Evolutionary conservation across 495 filamentous ascomycete genomes (phyloP).

Genomic region (Penicillium parvum): DNA sequence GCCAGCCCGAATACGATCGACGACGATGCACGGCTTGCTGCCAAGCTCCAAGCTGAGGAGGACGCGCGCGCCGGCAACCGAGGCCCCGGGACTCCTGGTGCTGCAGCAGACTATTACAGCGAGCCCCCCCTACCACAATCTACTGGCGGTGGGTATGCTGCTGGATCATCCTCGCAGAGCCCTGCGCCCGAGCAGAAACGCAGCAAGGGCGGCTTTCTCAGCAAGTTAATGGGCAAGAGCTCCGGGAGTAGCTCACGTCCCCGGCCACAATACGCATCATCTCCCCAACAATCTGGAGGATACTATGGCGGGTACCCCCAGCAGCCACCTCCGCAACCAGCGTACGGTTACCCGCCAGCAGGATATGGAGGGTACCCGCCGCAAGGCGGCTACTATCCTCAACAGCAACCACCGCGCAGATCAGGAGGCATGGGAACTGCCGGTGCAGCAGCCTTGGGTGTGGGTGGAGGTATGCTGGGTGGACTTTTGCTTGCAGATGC

Average conservation of each 20-base stretch:
- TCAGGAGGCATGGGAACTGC: conserved; percentile 55
- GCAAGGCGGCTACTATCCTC: conserved; percentile 41
- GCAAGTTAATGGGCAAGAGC: conserved; percentile 48
- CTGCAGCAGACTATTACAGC: conserved; percentile 45
- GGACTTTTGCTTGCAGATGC: conserved; percentile 64
- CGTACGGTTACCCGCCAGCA: conserved; percentile 29
- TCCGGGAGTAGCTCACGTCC: conserved; percentile 19
- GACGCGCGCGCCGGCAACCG: conserved; percentile 52
- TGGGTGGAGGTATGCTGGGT: conserved; percentile 72
- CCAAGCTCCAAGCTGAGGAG: conserved; percentile 78
- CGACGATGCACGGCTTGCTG: conserved; percentile 69
- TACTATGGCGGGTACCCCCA: not conserved
- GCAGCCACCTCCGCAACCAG: conserved; percentile 32
- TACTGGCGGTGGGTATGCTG: conserved; percentile 14
- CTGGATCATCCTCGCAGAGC: conserved; percentile 21
- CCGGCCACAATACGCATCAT: conserved; percentile 27
- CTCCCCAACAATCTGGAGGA: not conserved
- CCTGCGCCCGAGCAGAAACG: conserved; percentile 29
- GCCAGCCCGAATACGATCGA: conserved; percentile 41
- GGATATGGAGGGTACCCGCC: conserved; percentile 34
- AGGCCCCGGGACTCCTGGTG: conserved; percentile 23
- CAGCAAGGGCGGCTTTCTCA: conserved; percentile 40
- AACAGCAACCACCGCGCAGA: conserved; percentile 31
- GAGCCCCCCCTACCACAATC: conserved; percentile 22
- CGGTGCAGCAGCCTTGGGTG: conserved; percentile 69